Conservation (phyloP, 208 protist species). For the Phytomonas serpens region DNA sequence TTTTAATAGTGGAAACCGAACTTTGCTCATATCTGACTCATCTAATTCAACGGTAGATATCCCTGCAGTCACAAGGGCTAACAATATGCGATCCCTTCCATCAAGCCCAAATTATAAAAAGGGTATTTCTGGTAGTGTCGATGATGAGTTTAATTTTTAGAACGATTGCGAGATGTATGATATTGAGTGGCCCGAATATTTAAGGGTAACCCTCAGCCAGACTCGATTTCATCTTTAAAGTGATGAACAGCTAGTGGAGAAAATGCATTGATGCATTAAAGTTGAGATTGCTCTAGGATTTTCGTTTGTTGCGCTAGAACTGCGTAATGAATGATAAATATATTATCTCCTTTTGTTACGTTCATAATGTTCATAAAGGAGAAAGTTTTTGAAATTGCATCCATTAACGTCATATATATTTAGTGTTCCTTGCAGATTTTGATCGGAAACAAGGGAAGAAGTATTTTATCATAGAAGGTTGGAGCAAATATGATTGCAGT, state of each 20-base stretch:
- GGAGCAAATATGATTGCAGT: neutral
- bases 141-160: slow-evolving; percentile 87
- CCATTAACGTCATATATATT: neutral
- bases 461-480: neutral
- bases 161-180: neutral
- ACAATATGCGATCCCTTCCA: slow-evolving; percentile 20
- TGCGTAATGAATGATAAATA: neutral
- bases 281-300: neutral
- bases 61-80: slow-evolving; percentile 13
- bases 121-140: slow-evolving; percentile 28
- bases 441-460: neutral
- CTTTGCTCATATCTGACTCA: slow-evolving; percentile 20
- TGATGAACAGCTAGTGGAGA: neutral
- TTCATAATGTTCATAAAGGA: neutral
- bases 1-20: slow-evolving; percentile 55
- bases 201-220: neutral
- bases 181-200: neutral
- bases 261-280: neutral
- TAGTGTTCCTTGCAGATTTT: neutral
- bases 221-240: neutral
- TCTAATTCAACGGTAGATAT: slow-evolving; percentile 6
- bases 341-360: neutral
- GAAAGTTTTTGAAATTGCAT: neutral
- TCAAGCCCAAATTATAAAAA: slow-evolving; percentile 21
- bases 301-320: neutral